Base-by-base conservation (phyloP, 2,329 filamentous ascomycete genomes). In the Paraconiothyrium sp. region DNA sequence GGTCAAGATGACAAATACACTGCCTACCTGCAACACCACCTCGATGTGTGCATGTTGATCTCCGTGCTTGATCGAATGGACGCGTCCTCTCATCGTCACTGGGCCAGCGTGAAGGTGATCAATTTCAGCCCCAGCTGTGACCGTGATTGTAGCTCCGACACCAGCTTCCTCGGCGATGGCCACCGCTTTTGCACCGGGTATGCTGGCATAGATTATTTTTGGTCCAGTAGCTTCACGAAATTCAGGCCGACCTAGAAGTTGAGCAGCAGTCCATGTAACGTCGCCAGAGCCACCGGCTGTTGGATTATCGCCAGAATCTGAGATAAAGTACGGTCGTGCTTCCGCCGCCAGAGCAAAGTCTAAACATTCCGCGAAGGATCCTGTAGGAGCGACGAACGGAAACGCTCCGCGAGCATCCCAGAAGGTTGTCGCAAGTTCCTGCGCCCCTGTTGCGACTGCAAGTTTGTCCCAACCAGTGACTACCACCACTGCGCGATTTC, bases 41-140 rank as follows among this genome's bases (percentile, higher is more conserved):
- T 86, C 84, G 2, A 78, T 72, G 2, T 74, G 69, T 0, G 84
- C 85, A 64, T 86, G 72, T 16, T 61, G 76, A 67, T 86, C 85
- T 3, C 84, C 84, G 34, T 83, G 74, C 60, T 82, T 84, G 71
- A 86, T 83, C 0, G 83, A 73, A 63, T 85, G 81, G 0, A 86
- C 81, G 0, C 74, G 72, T 0, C 84, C 84, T 4, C 43, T 55
- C 20, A 60, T n/a, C 20, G 58, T 55, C 1, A 60, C 32, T 10
- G 58, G 58, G 16, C 51, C 58, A 9, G 58, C 50, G 32, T 60
- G 58, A 13, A 60, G 6, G 27, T 60, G 3, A 16, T 60, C 58
- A 43, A 60, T 34, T 9, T 55, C 34, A 22, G 58, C 58, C 10
- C 58, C 58, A 14, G 58, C 58, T 16, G 51, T 60, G 10, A 60